These are phyloP conservation scores for Draba incana DNA, from an alignment of 345 rosid genomes.

Conservation along the genomic window DNA sequence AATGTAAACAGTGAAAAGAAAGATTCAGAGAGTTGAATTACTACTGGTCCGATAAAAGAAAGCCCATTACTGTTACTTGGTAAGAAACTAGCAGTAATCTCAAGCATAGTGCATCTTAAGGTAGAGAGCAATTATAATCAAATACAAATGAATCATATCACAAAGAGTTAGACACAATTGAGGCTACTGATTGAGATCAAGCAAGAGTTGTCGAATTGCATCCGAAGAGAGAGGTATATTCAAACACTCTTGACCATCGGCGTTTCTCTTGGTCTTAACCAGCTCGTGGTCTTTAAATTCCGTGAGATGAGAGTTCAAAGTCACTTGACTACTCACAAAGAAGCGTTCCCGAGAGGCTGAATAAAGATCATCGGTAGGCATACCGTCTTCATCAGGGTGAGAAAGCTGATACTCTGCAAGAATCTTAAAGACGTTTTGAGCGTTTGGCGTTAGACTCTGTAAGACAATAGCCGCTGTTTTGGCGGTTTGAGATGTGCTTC, in stretches of 20 bases:
- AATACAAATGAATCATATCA: neutral
- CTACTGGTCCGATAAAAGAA: too few relatives aligned
- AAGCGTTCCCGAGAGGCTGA: conserved; percentile 73
- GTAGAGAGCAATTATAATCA: too few relatives aligned
- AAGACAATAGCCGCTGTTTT: conserved; percentile 90
- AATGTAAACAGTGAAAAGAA: too few relatives aligned
- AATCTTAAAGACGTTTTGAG: conserved; percentile 86
- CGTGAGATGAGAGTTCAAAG: conserved; percentile 84
- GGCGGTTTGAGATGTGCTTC: conserved; percentile 65
- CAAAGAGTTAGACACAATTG: neutral
- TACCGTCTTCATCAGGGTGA: conserved; percentile 91
- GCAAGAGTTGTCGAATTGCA: conserved; percentile 65
- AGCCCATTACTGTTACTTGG: too few relatives aligned
- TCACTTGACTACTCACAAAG: conserved; percentile 87
- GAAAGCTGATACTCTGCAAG: conserved; percentile 79
- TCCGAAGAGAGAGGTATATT: conserved; percentile 70
- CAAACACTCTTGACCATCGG: conserved; percentile 93
- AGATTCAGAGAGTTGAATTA: too few relatives aligned
- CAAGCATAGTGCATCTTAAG: too few relatives aligned
- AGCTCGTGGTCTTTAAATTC: conserved; percentile 95
- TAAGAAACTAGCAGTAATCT: too few relatives aligned
- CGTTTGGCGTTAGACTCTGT: conserved; percentile 92
- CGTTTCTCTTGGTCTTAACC: conserved; percentile 70
- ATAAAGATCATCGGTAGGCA: conserved; percentile 70
- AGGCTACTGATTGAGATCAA: conserved; percentile 56